Evolutionary conservation across 805 yeast genomes (phyloP), one percentile per base, ranked within the genome.

Genomic region (fission yeast (Schizosaccharomyces pombe)): DNA sequence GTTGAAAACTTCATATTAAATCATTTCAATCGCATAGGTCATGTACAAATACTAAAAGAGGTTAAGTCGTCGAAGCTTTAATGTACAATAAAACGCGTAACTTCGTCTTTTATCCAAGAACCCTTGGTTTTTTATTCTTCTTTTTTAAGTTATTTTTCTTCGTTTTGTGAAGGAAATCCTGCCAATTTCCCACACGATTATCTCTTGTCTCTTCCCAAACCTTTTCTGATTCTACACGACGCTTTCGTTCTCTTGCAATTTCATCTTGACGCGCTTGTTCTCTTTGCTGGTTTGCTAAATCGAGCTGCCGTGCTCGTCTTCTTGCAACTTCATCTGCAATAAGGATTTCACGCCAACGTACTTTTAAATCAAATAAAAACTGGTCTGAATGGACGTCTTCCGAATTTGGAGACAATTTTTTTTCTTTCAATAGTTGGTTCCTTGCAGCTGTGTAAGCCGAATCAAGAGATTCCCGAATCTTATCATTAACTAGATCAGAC

Each of bases 121-220:
- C 74, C 54, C 65, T 66, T 2, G 60, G 57, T 61, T 68, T 71
- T 62, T 66, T 67, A 64, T 68, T 74, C 60, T 66, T 69, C 62
- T 70, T 73, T 64, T 74, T 75, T 62, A 72, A 72, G 14, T 67
- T 63, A 56, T 71, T 70, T 34, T 67, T 64, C 12, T 68, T 62
- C 6, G 53, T 30, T 49, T 49, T 49, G 19, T 32, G 39, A 6
- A 30, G 33, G 61, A 73, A 80, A 6, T 60, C 62, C 54, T 85
- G 64, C 86, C 86, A 80, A 60, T 70, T 76, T 5, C 65, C 62
- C 4, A 80, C 83, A 37, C 86, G 64, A 9, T 62, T 63, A 47
- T 77, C 84, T 52, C 84, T 58, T 12, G 71, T 71, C 54, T 72
- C 75, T 58, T 79, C 85, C 86, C 86, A 80, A 22, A 69, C 66